Conservation (phyloP, 1,284 basidiomycete genomes). For the Cryptococcus sp. region DNA sequence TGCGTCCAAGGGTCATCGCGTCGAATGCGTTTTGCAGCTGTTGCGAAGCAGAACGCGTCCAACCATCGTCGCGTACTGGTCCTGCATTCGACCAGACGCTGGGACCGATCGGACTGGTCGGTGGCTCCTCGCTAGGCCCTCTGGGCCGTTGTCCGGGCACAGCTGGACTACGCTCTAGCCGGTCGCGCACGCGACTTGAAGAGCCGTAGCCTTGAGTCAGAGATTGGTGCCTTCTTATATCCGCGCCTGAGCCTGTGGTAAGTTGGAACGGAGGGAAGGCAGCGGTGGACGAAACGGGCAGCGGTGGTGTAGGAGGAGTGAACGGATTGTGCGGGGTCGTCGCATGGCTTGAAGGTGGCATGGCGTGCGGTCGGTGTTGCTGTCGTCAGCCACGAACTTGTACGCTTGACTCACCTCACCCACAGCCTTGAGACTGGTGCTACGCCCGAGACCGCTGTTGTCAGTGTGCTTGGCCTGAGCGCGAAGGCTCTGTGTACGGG, state of each 20-base stretch:
- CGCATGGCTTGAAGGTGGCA: slow-evolving; percentile 24
- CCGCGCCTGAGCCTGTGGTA: slow-evolving; percentile 21
- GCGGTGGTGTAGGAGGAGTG: slow-evolving; percentile 44
- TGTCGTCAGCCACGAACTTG: slow-evolving; percentile 3
- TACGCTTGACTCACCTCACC: slow-evolving; percentile 36
- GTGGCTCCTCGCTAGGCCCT: slow-evolving; percentile 31
- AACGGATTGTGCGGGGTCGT: slow-evolving; percentile 33
- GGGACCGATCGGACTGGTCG: slow-evolving; percentile 42
- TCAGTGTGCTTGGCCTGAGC: slow-evolving; percentile 39
- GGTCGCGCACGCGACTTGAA: slow-evolving; percentile 38
- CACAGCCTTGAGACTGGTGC: slow-evolving; percentile 39
- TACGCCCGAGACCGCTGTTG: slow-evolving; percentile 33
- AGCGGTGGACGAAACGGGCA: slow-evolving; percentile 39
- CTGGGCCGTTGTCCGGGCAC: slow-evolving; percentile 43
- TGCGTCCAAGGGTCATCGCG: slow-evolving; percentile 38
- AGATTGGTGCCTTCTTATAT: slow-evolving; percentile 51
- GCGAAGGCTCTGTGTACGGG: slow-evolving; percentile 46
- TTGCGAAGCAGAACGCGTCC: slow-evolving; percentile 34
- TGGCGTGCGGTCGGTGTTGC: slow-evolving; percentile 11
- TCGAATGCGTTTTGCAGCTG: slow-evolving; percentile 49
- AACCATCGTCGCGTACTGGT: slow-evolving; percentile 36
- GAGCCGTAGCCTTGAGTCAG: slow-evolving; percentile 47
- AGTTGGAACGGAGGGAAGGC: slow-evolving; percentile 25
- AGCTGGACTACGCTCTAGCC: slow-evolving; percentile 45
- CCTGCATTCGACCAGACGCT: slow-evolving; percentile 42